Evolutionary conservation across 495 filamentous ascomycete species (phyloP).

Genomic region (Mytilinidion resinicola): DNA sequence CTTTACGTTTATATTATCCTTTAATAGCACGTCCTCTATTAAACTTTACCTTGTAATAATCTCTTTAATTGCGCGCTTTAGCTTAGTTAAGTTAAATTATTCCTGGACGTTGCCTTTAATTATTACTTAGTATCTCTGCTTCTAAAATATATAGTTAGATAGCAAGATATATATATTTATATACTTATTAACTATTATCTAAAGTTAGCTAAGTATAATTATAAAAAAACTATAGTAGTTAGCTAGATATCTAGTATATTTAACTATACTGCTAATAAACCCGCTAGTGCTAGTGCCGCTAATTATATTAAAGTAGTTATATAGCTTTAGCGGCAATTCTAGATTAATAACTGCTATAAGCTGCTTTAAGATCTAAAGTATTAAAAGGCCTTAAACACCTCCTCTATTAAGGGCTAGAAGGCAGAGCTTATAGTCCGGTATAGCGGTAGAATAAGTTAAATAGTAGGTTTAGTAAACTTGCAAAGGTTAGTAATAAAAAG

Average conservation of each 20-base stretch:
- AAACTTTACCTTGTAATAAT: slow-evolving; percentile 36
- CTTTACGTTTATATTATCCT: slow-evolving; percentile 33
- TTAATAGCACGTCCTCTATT: slow-evolving; percentile 38
- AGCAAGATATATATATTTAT: slow-evolving; percentile 15
- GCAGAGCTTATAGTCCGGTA: too few species aligned
- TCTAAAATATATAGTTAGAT: slow-evolving; percentile 17
- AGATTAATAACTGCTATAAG: too few species aligned
- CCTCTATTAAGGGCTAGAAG: slow-evolving; percentile 22
- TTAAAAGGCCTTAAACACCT: slow-evolving; percentile 23
- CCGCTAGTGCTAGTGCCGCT: too few species aligned
- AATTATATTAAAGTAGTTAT: too few species aligned
- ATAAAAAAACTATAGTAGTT: slow-evolving; percentile 11
- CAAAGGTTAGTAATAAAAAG: too few species aligned
- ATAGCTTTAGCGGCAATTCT: too few species aligned
- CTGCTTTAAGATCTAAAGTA: too few species aligned
- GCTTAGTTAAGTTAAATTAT: slow-evolving; percentile 37
- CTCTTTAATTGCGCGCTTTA: slow-evolving; percentile 41
- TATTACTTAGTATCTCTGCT: slow-evolving; percentile 34
- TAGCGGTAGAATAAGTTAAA: too few species aligned
- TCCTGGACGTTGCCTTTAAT: slow-evolving; percentile 35
- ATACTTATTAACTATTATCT: slow-evolving; percentile 6
- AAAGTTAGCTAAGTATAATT: slow-evolving; percentile 11
- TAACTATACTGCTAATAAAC: too few species aligned
- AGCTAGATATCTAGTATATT: too few species aligned
- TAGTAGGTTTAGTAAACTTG: too few species aligned